Evolutionary conservation across 805 yeast genomes (phyloP).

Genomic region (Metschnikowia lunata): DNA sequence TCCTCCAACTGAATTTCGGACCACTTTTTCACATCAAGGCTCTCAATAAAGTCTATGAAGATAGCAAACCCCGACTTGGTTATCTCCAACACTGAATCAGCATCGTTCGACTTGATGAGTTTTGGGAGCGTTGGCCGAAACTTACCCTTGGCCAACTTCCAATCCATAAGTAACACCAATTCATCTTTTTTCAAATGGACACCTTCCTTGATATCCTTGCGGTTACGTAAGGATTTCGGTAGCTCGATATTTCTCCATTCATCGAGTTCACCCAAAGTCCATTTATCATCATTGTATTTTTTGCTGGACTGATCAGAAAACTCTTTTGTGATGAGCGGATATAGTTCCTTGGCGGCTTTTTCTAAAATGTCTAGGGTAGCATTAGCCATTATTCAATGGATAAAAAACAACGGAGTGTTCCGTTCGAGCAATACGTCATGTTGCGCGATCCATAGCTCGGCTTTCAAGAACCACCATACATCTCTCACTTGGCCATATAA

Average conservation of each 20-base stretch:
- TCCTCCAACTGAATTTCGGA: neutral
- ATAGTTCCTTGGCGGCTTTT: conserved; percentile 18
- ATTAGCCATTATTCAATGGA: neutral
- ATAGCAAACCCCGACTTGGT: conserved; percentile 26
- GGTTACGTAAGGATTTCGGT: conserved; percentile 23
- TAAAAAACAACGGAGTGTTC: no score
- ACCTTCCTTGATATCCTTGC: conserved; percentile 19
- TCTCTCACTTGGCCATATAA: no score
- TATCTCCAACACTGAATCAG: conserved; percentile 22
- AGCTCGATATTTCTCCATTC: conserved; percentile 31
- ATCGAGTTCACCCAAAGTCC: conserved; percentile 34
- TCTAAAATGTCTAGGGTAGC: neutral
- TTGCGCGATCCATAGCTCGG: no score
- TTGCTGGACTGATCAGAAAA: conserved; percentile 25
- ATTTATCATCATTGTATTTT: conserved; percentile 21
- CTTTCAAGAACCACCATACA: no score
- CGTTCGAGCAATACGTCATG: no score
- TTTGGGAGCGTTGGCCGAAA: conserved; percentile 44
- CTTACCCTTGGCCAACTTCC: conserved; percentile 43
- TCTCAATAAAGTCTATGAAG: conserved; percentile 8
- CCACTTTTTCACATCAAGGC: conserved; percentile 7
- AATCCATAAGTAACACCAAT: conserved; percentile 40
- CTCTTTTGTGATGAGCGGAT: conserved; percentile 24
- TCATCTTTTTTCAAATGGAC: conserved; percentile 35
- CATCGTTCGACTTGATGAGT: conserved; percentile 35